Base-by-base conservation (phyloP, 805 yeast species). In the Cyberlindnera maritima region DNA sequence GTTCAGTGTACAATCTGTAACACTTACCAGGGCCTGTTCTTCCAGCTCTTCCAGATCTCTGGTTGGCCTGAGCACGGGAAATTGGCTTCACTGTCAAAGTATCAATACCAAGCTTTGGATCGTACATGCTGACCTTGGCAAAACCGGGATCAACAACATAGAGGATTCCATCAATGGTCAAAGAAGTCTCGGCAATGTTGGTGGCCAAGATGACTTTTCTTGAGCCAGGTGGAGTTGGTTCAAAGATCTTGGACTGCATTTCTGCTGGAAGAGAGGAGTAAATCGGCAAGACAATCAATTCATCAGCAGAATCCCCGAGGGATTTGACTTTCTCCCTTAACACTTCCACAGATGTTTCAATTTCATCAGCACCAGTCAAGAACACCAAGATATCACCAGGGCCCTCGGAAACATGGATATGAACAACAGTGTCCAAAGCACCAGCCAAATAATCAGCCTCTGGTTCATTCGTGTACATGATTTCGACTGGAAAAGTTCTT, bases 21-120 rank as follows among this genome's bases (percentile, higher is more conserved):
- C 99, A 95, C 56, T 88, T 84, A 2, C 99, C 99, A 0, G 97
- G 96, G 0, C 95, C 95, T 0, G 96, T 89, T 71, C 99, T 85
- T 40, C 99, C 99, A 0, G 99, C 99, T 62, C 99, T 79, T 46
- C 99, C 99, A 39, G 96, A 80, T 61, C 99, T 76, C 67, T 94
- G 99, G 55, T 87, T 87, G 0, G 98, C 97, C 61, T 91, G 96
- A 0, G 99, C 98, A 57, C 87, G 86, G 0, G 98, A 92, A 40
- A 94, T 89, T 1, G 96, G 96, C 14, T 83, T 76, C 2, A 90
- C 85, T 8, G 81, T 74, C 57, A 94, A 73, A 7, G 92, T 81
- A 59, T 92, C 98, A 91, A 94, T 91, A 15, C 97, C 96, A 14
- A 88, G 69, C 56, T 86, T 80, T 2, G 97, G 83, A 61, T 90